phyloP scores from a whole-genome alignment of 208 protist species.

The Naegleria lovaniensis region DNA sequence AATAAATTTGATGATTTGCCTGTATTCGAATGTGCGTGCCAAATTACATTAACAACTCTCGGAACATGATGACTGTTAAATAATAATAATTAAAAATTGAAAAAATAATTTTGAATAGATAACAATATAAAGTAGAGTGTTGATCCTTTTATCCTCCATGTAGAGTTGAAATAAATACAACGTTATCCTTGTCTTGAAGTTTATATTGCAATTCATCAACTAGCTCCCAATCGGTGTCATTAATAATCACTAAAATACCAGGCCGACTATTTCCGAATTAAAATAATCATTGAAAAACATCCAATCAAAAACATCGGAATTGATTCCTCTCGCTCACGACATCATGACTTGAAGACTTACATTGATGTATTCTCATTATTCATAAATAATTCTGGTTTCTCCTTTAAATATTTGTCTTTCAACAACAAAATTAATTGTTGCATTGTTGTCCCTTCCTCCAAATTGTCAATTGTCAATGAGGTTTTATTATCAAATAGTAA shows the following conservation, averaged over 20 bases:
- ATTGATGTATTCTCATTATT: not conserved
- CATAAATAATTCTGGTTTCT: slow-evolving; percentile 19
- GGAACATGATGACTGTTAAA: too few species aligned
- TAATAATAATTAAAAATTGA: too few species aligned
- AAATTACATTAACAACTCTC: too few species aligned
- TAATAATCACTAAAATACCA: slow-evolving; percentile 83
- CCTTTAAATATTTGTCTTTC: not conserved
- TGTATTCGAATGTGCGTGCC: too few species aligned
- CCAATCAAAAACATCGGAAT: too few species aligned
- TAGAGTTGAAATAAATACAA: slow-evolving; percentile 85
- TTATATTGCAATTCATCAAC: slow-evolving; percentile 67
- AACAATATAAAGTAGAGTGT: too few species aligned
- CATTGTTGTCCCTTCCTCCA: not conserved
- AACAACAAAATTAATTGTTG: slow-evolving; percentile 9
- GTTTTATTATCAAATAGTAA: slow-evolving; percentile 18
- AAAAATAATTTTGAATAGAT: too few species aligned
- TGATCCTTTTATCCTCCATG: slow-evolving; percentile 69
- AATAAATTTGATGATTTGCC: too few species aligned
- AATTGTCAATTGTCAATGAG: not conserved
- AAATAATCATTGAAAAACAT: too few species aligned
- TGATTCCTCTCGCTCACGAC: too few species aligned
- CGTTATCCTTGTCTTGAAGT: slow-evolving; percentile 66
- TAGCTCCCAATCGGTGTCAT: slow-evolving; percentile 81
- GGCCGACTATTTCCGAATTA: slow-evolving; percentile 46
- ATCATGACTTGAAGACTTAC: too few species aligned